phyloP scores from a whole-genome alignment of 164 flowering plant species.

The Nelumbo lutea region DNA sequence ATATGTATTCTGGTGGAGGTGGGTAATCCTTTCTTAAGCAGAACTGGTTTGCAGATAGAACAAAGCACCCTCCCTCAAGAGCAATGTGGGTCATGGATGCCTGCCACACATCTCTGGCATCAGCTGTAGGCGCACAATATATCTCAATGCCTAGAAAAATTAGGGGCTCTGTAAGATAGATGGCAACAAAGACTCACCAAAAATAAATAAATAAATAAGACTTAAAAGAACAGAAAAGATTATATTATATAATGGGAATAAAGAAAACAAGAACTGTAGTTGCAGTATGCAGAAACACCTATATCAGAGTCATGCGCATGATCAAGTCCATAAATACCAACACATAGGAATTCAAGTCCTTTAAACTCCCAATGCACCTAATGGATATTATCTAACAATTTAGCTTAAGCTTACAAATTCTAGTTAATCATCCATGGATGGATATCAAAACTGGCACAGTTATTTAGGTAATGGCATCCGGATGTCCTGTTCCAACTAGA shows the following conservation, averaged over 20 bases:
- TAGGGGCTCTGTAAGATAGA: not conserved
- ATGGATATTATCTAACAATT: too few relatives aligned
- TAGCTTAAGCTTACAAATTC: too few relatives aligned
- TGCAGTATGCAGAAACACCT: not conserved
- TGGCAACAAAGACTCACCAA: too few relatives aligned
- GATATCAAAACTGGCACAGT: too few relatives aligned
- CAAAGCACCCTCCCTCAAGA: conserved; percentile 90
- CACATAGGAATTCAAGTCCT: too few relatives aligned
- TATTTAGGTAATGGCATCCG: not conserved
- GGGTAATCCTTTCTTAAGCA: conserved; percentile 85
- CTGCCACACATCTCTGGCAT: conserved; percentile 72
- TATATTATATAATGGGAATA: too few relatives aligned
- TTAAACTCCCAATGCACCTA: too few relatives aligned
- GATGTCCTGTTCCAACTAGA: not conserved
- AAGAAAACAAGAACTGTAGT: not conserved
- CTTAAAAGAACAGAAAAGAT: not conserved
- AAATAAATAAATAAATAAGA: too few relatives aligned
- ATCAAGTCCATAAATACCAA: too few relatives aligned
- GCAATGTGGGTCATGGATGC: conserved; percentile 92
- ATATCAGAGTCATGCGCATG: too few relatives aligned
- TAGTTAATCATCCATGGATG: too few relatives aligned
- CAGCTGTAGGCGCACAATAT: conserved; percentile 84
- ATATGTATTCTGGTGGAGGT: conserved; percentile 74
- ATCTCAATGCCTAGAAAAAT: conserved; percentile 53
- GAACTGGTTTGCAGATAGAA: conserved; percentile 82